A percentile compares a stretch with the other conserved stretches of the same genome.
Conservation (phyloP, 1,284 basidiomycete species). For the Peniophora sp. region DNA sequence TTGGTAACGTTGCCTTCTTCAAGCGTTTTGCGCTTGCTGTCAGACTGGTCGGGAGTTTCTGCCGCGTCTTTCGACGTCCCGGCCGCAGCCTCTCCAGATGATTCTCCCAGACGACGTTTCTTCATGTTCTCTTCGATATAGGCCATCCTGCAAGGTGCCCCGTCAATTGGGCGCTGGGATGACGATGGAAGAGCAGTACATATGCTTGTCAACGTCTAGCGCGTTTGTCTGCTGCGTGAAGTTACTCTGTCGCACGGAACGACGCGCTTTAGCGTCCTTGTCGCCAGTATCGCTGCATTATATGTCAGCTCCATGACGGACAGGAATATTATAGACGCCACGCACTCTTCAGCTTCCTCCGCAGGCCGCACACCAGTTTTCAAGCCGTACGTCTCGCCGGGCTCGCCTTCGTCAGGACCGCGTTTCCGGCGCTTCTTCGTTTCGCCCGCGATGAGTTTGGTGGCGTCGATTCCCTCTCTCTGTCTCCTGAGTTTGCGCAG, state of each 20-base stretch:
- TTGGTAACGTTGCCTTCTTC: conserved; percentile 93
- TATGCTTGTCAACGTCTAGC: conserved; percentile 96
- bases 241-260: conserved; percentile 80
- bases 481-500: conserved; percentile 72
- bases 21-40: conserved; percentile 43
- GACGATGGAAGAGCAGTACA: conserved; percentile 40
- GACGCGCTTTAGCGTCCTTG: conserved; percentile 60
- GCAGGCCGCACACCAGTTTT: conserved; percentile 33
- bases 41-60: conserved; percentile 69
- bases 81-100: conserved; percentile 35
- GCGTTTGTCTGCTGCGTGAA: conserved; percentile 96
- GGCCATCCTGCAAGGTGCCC: conserved; percentile 70
- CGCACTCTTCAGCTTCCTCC: conserved; percentile 57
- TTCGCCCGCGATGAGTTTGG: conserved; percentile 82
- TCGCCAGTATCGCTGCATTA: conserved; percentile 42
- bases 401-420: conserved; percentile 39
- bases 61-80: conserved; percentile 72
- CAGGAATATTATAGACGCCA: conserved; percentile 11
- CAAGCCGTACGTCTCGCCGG: conserved; percentile 40
- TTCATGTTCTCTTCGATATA: conserved; percentile 94
- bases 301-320: conserved; percentile 2
- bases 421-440: conserved; percentile 62
- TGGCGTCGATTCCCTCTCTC: conserved; percentile 80
- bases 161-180: not conserved
- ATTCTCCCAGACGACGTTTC: conserved; percentile 48